Base-by-base conservation (phyloP, 2,329 filamentous ascomycete species). In the Penicillium thymicola region DNA sequence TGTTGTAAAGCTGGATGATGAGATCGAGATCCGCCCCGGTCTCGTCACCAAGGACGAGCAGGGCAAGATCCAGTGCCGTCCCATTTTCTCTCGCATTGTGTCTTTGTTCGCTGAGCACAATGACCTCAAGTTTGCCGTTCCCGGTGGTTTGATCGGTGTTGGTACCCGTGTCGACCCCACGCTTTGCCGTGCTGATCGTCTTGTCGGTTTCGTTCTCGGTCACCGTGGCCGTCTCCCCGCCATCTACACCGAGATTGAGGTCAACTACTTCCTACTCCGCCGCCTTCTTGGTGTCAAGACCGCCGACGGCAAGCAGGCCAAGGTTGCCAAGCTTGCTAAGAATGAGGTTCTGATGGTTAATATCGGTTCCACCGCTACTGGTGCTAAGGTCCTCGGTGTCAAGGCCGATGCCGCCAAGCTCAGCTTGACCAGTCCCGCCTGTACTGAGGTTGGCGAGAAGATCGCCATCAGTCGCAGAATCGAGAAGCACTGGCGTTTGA, bases 341-440 rank as follows among this genome's bases (percentile, higher is more conserved):
- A 97, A 96, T 79, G 94, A 99, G 78, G 92, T 97, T 70, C 88
- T 99, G 78, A 97, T 99, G 94, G 94, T 99, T 65, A 99, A 99
- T 82, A 99, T 99, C 73, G 94, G 94, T 60, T 96, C 91, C 37
- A 97, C 93, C 10, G 95, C 94, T 45, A 97, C 93, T 14, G 94
- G 94, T 77, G 94, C 94, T 66, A 99, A 97, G 85, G 91, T 99
- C 52, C 85, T 94, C 57, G 93, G 91, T 70, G 95, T 97, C 73
- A 97, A 94, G 85, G 92, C 93, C 71, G 94, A 99, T 84, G 93
- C 92, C 56, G 94, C 94, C 56, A 97, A 97, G 82, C 84, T 99
- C 65, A 88, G 90, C 58, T 82, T 99, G 67, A 97, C 92, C 59
- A 93, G 87, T 73, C 92, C 92, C 43, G 94, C 94, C 57, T 99